Evolutionary conservation across 257 asterid genomes (phyloP).

Genomic region (Nicotiana tabacum): DNA sequence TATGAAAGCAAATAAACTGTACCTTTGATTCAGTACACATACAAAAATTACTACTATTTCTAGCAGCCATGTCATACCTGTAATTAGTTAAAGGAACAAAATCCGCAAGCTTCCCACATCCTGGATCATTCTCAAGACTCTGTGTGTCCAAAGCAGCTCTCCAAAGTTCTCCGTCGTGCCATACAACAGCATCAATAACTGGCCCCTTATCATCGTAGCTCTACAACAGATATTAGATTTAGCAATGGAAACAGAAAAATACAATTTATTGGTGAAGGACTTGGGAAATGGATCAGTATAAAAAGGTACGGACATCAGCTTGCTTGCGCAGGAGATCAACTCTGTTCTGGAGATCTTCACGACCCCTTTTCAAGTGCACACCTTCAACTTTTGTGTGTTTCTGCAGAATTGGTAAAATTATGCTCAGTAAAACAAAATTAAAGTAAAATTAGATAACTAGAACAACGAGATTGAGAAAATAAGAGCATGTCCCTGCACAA

Average conservation of each 20-base stretch:
- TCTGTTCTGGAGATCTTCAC: constrained; percentile 85
- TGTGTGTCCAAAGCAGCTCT: constrained; percentile 97
- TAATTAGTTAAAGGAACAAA: constrained; percentile 90
- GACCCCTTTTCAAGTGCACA: constrained; percentile 51
- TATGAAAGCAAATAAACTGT: neutral
- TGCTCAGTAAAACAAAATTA: neutral
- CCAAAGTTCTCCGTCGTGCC: constrained; percentile 98
- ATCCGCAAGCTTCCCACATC: constrained; percentile 76
- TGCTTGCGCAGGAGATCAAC: constrained; percentile 89
- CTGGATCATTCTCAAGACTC: constrained; percentile 75
- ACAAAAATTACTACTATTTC: constrained; percentile 2
- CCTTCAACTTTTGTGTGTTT: constrained; percentile 63
- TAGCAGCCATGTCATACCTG: constrained; percentile 41
- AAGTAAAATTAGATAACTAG: constrained; percentile 12
- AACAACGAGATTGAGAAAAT: neutral
- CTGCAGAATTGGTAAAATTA: constrained; percentile 31
- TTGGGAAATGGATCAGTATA: constrained; percentile 8
- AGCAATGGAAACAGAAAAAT: constrained; percentile 16
- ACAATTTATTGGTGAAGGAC: constrained; percentile 7
- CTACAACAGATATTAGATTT: constrained; percentile 32
- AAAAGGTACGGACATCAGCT: constrained; percentile 53
- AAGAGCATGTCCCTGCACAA: neutral
- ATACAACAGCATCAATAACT: constrained; percentile 89
- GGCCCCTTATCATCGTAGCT: constrained; percentile 96
- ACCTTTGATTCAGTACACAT: neutral